Percentiles rank a stretch among this genome's conserved stretches.
Conservation (phyloP, 2,329 filamentous ascomycete species). For the Coniella lustricola region DNA sequence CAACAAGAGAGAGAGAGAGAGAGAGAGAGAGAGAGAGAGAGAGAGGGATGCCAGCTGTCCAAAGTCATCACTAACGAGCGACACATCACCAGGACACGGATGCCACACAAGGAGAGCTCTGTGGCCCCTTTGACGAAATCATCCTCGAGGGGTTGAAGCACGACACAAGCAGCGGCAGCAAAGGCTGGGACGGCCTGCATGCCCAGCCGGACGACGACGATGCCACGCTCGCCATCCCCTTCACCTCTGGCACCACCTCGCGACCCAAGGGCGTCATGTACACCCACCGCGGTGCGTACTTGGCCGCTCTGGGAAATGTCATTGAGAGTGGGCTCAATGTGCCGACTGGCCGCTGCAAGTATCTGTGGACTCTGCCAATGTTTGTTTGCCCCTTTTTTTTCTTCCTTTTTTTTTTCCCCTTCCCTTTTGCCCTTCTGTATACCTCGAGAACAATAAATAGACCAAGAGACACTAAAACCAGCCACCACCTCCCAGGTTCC, state of each 20-base stretch:
- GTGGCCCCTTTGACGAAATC: conserved; percentile 76
- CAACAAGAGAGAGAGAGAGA: no score
- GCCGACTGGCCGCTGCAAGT: conserved; percentile 62
- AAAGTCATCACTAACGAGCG: no score
- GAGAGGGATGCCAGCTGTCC: no score
- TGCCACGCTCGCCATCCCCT: conserved; percentile 76
- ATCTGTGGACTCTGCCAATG: conserved; percentile 91
- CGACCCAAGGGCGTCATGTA: conserved; percentile 88
- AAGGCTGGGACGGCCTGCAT: conserved; percentile 72
- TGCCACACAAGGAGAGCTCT: conserved; percentile 62
- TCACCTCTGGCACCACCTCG: conserved; percentile 90
- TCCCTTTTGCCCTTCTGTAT: no score
- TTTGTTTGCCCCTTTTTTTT: conserved; percentile 44
- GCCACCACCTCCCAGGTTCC: conserved; percentile 39
- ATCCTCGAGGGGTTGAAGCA: conserved; percentile 71
- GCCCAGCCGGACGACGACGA: conserved; percentile 69
- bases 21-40: no score
- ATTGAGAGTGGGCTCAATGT: conserved; percentile 82
- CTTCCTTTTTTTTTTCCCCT: neutral
- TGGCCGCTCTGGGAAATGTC: conserved; percentile 78
- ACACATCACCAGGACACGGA: conserved; percentile 85
- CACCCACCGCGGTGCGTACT: conserved; percentile 70
- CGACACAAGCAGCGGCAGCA: conserved; percentile 57
- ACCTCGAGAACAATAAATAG: no score
- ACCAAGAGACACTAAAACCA: neutral